Evolutionary conservation across 768 basidiomycete species (phyloP), one percentile per base, ranked within the genome.

Genomic region (Pleurotus ostreatus): DNA sequence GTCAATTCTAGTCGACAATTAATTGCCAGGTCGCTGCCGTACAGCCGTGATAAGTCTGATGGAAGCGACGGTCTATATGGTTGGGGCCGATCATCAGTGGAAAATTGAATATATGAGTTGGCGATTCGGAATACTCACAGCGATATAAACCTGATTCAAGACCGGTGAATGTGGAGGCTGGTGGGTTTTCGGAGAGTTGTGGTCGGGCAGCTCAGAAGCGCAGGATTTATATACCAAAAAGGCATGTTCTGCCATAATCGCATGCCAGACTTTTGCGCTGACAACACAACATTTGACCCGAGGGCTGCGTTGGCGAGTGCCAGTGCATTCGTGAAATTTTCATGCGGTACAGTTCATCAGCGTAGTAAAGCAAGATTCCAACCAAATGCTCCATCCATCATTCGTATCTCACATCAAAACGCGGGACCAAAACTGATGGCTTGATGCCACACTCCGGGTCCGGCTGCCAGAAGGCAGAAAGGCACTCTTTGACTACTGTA

Each of bases 11-110:
- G 30, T 48, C 23, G 49, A n/a, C 6, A 51, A 34, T 51, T 51
- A 16, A 47, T 23, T 15, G 46, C 46, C 13, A 23, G 16, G 23
- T 23, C 46, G 46, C 26, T 18, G 23, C 46, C 46, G 46, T 23
- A 18, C 46, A 47, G 46, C 46, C 46, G 46, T 25, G 23, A 47
- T 18, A 47, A 20, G 46, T 47, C 46, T 47, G 46, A 47, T 47
- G 46, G 46, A 23, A 47, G 43, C 18, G 23, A 25, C n/a, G n/a
- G 48, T 9, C 30, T 34, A 34, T 34, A 34, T 30, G 22, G 16
- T n/a, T 49, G 48, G 48, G 48, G 48, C 5, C 30, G 48, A 30
- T 25, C 15, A 30, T 30, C 48, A 49, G 48, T 49, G 48, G 46
- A 15, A 16, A 4, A 23, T 20, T 47, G 13, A 8, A 15, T n/a